Evolutionary conservation across 768 basidiomycete species (phyloP), one percentile per base, ranked within the genome.

Genomic region (Amylocystis lapponica): DNA sequence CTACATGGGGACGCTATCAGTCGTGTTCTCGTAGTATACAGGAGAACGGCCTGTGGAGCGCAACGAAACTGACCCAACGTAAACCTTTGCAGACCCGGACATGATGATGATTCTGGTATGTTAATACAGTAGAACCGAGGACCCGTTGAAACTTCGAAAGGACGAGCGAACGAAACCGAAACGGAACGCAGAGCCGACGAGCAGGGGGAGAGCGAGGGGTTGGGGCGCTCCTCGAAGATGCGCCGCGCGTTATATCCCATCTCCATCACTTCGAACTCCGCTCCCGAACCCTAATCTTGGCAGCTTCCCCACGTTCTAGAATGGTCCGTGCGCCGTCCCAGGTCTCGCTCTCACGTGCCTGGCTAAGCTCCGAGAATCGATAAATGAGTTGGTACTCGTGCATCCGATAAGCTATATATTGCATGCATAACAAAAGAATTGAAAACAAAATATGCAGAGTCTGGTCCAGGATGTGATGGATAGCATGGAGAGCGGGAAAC

Each of bases 51-150:
- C 56, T 57, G 59, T 66, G 62, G 61, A 70, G 59, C 70, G 59
- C 66, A 65, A 68, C 66, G 67, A 80, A 79, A 91, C 88, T 83
- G 78, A 92, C 88, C 87, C 88, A 78, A 92, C 87, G 68, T 91
- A 92, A 64, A 91, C 78, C 73, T 91, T 92, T 60, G 83, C 71
- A 66, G 83, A n/a, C n/a, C n/a, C n/a, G n/a, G n/a, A 77, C 81
- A 86, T 85, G 70, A 72, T 58, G 58, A 61, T 39, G 53, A 52
- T 52, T 48, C 51, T 59, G 62, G 46, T 61, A 63, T 60, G 54
- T 51, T 65, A 69, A 75, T 71, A 76, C 72, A 72, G 71, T 61
- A 64, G 67, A 67, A 68, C 61, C 66, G 67, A 67, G 67, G 67
- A 65, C 67, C 62, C 66, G 66, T 71, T 68, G 68, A 76, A 65